These are phyloP conservation scores for Penicillium antarcticum DNA, from an alignment of 495 filamentous ascomycete species.

Conservation along the genomic window DNA sequence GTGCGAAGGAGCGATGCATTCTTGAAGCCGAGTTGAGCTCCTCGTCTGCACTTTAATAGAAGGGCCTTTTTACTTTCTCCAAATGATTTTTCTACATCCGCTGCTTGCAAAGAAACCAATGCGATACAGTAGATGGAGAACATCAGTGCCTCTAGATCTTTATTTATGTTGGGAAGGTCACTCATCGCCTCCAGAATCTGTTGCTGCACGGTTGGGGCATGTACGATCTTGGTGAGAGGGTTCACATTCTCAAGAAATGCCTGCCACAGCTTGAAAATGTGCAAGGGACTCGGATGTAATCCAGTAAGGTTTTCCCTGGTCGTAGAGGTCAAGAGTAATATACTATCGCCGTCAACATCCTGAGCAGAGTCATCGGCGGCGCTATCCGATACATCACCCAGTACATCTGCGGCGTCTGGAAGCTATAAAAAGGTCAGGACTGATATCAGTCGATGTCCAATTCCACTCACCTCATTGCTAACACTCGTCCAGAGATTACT, in stretches of 20 bases:
- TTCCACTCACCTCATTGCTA: constrained; percentile 42
- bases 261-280: constrained; percentile 72
- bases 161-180: constrained; percentile 28
- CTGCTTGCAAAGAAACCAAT: constrained; percentile 33
- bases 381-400: constrained; percentile 23
- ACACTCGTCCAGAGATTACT: constrained; percentile 51
- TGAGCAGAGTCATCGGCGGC: constrained; percentile 13
- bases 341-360: constrained; percentile 18
- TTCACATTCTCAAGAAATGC: constrained; percentile 64
- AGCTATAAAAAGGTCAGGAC: constrained; percentile 30
- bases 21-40: constrained; percentile 41
- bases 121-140: constrained; percentile 49
- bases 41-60: constrained; percentile 38
- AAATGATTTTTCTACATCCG: constrained; percentile 39
- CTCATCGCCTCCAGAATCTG: constrained; percentile 38
- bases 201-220: constrained; percentile 56
- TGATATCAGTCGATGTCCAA: neutral
- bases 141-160: constrained; percentile 42
- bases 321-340: constrained; percentile 19
- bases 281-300: constrained; percentile 63
- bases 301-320: constrained; percentile 14
- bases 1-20: constrained; percentile 47
- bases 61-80: constrained; percentile 38
- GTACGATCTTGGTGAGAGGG: constrained; percentile 67
- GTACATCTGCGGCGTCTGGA: constrained; percentile 44